Evolutionary conservation across 331 rosid genomes (phyloP), one percentile per base, ranked within the genome.

Genomic region (Phaseolus coccineus): DNA sequence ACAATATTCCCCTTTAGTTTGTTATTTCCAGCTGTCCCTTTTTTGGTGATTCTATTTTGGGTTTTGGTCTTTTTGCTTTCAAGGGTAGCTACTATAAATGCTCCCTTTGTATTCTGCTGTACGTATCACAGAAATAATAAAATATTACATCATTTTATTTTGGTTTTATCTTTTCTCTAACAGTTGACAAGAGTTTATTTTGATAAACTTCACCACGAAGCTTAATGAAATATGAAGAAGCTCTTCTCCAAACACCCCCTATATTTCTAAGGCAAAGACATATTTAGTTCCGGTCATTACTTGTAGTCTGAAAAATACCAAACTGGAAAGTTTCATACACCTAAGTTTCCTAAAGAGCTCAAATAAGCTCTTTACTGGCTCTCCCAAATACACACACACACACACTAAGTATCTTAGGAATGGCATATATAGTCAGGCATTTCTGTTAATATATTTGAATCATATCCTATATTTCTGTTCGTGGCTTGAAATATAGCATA

Each of bases 311-410:
- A 67, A 78, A 53, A 30, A 55, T 56, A 79, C 16, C 69, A 80
- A 75, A 53, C 28, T 61, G 69, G 11, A 74, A 84, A 85, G 72
- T 65, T 46, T 24, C 90, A 25, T 86, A 92, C 97, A 82, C 69
- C 92, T 76, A 13, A 4, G 8, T 37, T 37, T 39, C 44, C 6
- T 39, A 46, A 46, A 12, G 51, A 11, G 16, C 51, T 46, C 51
- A 12, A 46, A 12, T 46, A 11, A 46, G 16, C 57, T n/a, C 25
- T 12, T 24, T 57, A 57, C 25, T 10, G 15, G n/a, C 35, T 57
- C 35, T 27, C 25, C 8, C 35, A 25, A 25, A 57, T 6, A 24
- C 31, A 5, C 7, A 24, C 37, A 35, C 37, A 35, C 22, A 19
- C 30, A 5, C 7, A 8, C 73, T 6, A 46, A 33, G 72, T 48